Conservation (phyloP, 805 yeast genomes). For the Hanseniaspora lachancei region DNA sequence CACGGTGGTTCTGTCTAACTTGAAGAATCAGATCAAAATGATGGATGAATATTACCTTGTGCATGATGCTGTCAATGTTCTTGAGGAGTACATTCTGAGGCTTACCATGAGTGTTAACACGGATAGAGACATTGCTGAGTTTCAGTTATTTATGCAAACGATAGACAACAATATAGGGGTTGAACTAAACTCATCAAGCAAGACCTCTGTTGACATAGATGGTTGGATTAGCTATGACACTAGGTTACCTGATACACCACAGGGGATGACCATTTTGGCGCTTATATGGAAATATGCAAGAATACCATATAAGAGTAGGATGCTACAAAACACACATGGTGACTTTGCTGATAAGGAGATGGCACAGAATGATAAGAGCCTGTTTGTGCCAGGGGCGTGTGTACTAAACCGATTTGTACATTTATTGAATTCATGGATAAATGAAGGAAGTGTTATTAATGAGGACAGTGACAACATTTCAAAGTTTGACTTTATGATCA, state of each 20-base stretch:
- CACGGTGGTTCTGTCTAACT: neutral
- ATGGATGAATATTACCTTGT: constrained; percentile 3
- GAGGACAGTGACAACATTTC: constrained; percentile 6
- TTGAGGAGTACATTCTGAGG: neutral
- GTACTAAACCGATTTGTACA: neutral
- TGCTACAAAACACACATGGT: neutral
- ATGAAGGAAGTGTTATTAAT: neutral
- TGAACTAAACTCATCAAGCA: neutral
- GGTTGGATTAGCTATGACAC: constrained; percentile 12
- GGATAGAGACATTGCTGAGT: constrained; percentile 9
- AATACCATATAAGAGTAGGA: constrained; percentile 5
- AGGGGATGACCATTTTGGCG: constrained; percentile 2
- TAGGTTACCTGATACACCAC: constrained; percentile 11
- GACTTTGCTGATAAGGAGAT: neutral
- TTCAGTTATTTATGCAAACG: constrained; percentile 10
- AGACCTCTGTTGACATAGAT: neutral
- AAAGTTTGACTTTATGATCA: constrained; percentile 9
- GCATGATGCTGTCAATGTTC: neutral
- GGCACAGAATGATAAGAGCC: neutral
- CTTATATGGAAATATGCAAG: constrained; percentile 9
- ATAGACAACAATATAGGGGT: constrained; percentile 1
- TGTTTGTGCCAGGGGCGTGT: neutral
- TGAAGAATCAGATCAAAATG: neutral
- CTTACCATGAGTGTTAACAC: neutral
- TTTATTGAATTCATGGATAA: constrained; percentile 4